Percentiles rank a stretch among this genome's conserved stretches.
phyloP scores from a whole-genome alignment of 805 yeast species.

The Monosporozyma yasuniensis region DNA sequence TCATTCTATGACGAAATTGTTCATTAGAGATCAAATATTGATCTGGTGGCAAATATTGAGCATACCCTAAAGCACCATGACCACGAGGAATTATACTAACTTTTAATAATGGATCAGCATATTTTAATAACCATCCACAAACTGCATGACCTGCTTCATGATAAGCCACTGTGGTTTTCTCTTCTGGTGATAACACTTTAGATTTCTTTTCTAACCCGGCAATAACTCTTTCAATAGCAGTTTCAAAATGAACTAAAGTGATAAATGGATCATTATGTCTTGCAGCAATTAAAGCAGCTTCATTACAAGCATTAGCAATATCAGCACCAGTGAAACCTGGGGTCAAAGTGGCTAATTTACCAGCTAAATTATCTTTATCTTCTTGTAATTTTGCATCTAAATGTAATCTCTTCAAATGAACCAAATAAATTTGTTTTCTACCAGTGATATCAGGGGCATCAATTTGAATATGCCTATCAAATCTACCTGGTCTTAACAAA shows the following conservation, averaged over 20 bases:
- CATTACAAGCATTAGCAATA: conserved; percentile 89
- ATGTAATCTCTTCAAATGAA: conserved; percentile 50
- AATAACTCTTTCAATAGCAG: conserved; percentile 87
- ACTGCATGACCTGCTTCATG: conserved; percentile 98
- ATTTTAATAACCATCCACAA: conserved; percentile 85
- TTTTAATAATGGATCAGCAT: conserved; percentile 84
- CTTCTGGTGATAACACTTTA: conserved; percentile 66
- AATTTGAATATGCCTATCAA: conserved; percentile 79
- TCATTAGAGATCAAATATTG: conserved; percentile 67
- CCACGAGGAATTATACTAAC: conserved; percentile 95
- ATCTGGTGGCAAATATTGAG: conserved; percentile 89
- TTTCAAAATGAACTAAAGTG: conserved; percentile 68
- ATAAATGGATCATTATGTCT: conserved; percentile 58
- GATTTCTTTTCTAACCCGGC: conserved; percentile 90
- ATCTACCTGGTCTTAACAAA: conserved; percentile 87
- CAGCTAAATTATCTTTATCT: conserved; percentile 55
- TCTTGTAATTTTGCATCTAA: conserved; percentile 20
- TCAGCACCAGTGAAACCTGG: conserved; percentile 97
- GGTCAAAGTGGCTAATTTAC: conserved; percentile 81
- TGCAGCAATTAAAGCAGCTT: conserved; percentile 90
- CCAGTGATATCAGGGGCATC: conserved; percentile 88
- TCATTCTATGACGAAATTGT: conserved; percentile 75
- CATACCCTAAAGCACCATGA: conserved; percentile 91
- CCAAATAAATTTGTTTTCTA: conserved; percentile 75
- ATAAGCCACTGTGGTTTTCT: conserved; percentile 79